Evolutionary conservation across 257 asterid genomes (phyloP).

Genomic region (Gynochthodes officinalis): DNA sequence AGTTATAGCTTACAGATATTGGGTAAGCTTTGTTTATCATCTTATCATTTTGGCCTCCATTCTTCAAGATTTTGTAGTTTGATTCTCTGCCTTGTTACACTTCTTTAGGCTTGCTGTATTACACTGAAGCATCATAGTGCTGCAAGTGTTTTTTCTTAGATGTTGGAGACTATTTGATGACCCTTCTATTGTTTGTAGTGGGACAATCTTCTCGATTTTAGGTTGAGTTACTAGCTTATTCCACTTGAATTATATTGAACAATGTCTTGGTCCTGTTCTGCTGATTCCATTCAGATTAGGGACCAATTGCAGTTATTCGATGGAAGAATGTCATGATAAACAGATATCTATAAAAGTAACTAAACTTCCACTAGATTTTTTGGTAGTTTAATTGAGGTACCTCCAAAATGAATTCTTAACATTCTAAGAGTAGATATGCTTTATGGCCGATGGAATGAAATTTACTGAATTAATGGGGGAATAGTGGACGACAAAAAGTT

Average conservation of each 20-base stretch:
- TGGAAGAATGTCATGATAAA: background rate
- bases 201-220: background rate
- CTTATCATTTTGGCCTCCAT: constrained; percentile 3
- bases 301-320: background rate
- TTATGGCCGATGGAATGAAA: too few relatives aligned
- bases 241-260: background rate
- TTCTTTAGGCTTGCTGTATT: background rate
- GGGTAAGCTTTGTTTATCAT: constrained; percentile 49
- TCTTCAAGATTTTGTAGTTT: background rate
- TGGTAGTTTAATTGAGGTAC: background rate
- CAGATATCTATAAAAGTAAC: background rate
- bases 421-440: constrained; percentile 1
- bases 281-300: background rate
- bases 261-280: background rate
- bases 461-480: too few relatives aligned
- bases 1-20: constrained; percentile 78
- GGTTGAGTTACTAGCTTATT: background rate
- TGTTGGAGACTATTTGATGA: background rate
- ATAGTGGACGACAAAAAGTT: background rate
- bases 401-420: constrained; percentile 3
- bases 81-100: background rate
- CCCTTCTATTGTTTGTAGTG: background rate
- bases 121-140: background rate
- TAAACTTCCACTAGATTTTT: background rate
- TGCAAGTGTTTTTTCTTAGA: background rate